Percentiles rank a stretch among this genome's conserved stretches.
These are phyloP conservation scores for Amniculicola lignicola DNA, from an alignment of 495 filamentous ascomycete species.

Conservation along the genomic window DNA sequence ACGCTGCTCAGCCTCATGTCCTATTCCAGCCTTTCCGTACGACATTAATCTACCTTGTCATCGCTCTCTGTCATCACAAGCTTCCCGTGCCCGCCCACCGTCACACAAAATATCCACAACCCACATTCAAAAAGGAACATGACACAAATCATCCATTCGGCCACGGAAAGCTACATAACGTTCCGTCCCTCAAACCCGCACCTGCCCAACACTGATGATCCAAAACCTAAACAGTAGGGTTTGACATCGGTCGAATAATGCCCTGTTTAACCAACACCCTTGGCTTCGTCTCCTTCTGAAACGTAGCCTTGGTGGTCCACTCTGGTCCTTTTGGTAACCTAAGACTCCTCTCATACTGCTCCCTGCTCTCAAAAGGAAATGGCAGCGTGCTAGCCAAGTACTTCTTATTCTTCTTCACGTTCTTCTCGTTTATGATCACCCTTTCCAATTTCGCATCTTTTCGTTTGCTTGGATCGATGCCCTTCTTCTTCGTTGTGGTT, in stretches of 20 bases:
- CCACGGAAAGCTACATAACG: too few species aligned
- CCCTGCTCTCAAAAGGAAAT: constrained; percentile 76
- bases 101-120: too few species aligned
- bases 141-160: too few species aligned
- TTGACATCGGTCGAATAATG: constrained; percentile 82
- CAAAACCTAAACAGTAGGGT: constrained; percentile 57
- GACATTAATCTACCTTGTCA: too few species aligned
- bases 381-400: constrained; percentile 81
- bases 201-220: constrained; percentile 5
- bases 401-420: constrained; percentile 85
- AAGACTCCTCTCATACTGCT: constrained; percentile 88
- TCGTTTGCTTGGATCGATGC: constrained; percentile 71
- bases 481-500: constrained; percentile 62
- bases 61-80: too few species aligned
- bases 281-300: constrained; percentile 86
- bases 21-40: too few species aligned
- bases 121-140: too few species aligned
- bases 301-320: constrained; percentile 90
- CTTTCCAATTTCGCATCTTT: constrained; percentile 76
- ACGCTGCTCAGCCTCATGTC: too few species aligned
- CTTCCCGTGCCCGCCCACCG: too few species aligned
- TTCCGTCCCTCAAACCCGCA: too few species aligned
- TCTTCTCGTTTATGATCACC: constrained; percentile 92
- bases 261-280: constrained; percentile 90
- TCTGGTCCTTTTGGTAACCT: constrained; percentile 87